phyloP scores from a whole-genome alignment of 257 asterid genomes.

The Ophiorrhiza pumila region DNA sequence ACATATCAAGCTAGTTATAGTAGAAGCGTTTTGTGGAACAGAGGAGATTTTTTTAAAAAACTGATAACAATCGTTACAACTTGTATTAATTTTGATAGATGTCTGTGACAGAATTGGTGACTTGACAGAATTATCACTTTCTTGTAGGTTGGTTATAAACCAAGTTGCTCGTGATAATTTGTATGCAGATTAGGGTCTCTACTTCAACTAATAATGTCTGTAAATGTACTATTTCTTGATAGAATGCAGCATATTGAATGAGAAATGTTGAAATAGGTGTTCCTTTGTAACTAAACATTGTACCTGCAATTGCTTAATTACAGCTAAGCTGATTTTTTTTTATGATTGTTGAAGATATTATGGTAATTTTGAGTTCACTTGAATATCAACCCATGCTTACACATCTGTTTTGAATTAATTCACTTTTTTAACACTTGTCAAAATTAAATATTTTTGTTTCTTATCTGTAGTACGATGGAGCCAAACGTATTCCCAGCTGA shows the following conservation, averaged over 20 bases:
- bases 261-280: not conserved
- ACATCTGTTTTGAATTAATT: not conserved
- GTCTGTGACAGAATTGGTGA: too few species aligned
- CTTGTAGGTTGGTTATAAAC: too few species aligned
- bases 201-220: not conserved
- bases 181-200: too few species aligned
- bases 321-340: not conserved
- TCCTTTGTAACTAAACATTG: not conserved
- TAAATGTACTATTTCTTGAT: not conserved
- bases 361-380: not conserved
- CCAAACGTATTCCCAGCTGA: conserved; percentile 70
- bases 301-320: not conserved
- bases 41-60: too few species aligned
- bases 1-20: too few species aligned
- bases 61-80: too few species aligned
- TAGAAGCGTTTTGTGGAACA: too few species aligned
- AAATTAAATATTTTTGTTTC: conserved; percentile 6
- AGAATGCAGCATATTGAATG: not conserved
- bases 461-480: conserved; percentile 48
- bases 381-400: not conserved
- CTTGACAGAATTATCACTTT: too few species aligned
- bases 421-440: not conserved
- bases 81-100: too few species aligned
- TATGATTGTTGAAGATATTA: not conserved
- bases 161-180: too few species aligned